These are phyloP conservation scores for Lentinus tigrinus DNA, from an alignment of 768 basidiomycete genomes.

Conservation along the genomic window DNA sequence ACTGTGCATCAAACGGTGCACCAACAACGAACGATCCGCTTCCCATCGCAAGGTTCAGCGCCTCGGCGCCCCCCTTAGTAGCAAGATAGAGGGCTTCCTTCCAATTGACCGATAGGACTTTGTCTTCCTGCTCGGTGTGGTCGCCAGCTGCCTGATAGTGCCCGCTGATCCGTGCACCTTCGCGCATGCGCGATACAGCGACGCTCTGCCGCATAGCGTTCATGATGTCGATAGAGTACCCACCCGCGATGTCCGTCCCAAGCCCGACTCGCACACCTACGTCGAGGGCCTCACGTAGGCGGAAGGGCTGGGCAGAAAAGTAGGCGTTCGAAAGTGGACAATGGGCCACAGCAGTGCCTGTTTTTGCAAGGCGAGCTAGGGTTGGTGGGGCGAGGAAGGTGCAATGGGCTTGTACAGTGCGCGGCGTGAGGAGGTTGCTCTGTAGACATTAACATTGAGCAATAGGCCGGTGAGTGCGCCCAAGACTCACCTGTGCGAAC, in stretches of 20 bases:
- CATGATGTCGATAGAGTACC: constrained; percentile 80
- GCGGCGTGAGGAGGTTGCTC: constrained; percentile 58
- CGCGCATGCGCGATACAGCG: constrained; percentile 63
- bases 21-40: constrained; percentile 59
- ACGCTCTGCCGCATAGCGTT: constrained; percentile 80
- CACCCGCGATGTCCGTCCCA: constrained; percentile 85
- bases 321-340: constrained; percentile 90
- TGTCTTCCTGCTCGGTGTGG: constrained; percentile 1
- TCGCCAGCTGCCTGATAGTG: background rate
- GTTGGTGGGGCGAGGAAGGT: constrained; percentile 65
- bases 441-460: constrained; percentile 27
- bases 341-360: constrained; percentile 70
- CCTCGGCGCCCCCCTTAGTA: constrained; percentile 74
- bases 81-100: constrained; percentile 79
- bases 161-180: constrained; percentile 44
- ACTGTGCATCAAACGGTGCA: constrained; percentile 72
- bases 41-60: constrained; percentile 53
- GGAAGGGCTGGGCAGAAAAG: constrained; percentile 73
- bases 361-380: constrained; percentile 46
- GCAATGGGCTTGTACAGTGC: constrained; percentile 85
- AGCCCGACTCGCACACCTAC: constrained; percentile 70
- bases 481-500: constrained; percentile 57
- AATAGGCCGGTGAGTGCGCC: background rate
- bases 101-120: constrained; percentile 67
- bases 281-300: constrained; percentile 67